These are phyloP conservation scores for Quercus lobata DNA, from an alignment of 331 rosid genomes.

Conservation along the genomic window DNA sequence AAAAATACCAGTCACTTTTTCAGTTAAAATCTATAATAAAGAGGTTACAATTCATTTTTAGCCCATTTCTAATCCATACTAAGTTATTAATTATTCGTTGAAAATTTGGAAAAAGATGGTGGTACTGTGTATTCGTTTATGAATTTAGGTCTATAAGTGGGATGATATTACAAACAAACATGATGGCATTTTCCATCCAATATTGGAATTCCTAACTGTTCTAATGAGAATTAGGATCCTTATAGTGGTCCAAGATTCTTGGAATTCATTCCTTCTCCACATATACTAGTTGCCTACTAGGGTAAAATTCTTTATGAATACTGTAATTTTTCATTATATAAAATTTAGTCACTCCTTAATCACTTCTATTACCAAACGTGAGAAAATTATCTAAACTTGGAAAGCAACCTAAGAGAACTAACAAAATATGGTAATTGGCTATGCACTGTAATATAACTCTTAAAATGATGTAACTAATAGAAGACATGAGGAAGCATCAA, in stretches of 20 bases:
- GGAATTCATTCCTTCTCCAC: background rate
- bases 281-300: background rate
- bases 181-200: background rate
- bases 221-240: background rate
- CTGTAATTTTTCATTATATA: background rate
- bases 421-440: background rate
- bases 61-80: background rate
- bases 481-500: conserved; percentile 28
- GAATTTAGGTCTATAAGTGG: background rate
- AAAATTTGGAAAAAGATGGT: background rate
- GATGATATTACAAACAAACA: background rate
- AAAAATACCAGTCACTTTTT: background rate
- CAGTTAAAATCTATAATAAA: background rate
- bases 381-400: background rate
- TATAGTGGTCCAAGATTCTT: background rate
- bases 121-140: background rate
- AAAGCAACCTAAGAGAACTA: background rate
- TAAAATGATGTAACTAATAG: conserved; percentile 18
- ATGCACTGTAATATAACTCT: conserved; percentile 8
- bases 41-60: background rate
- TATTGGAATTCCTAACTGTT: background rate
- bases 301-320: background rate
- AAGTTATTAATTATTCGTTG: background rate
- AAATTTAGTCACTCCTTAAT: background rate
- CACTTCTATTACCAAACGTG: background rate